Percentiles rank a stretch among this genome's conserved stretches.
phyloP scores from a whole-genome alignment of 2,329 filamentous ascomycete genomes.

The Colletotrichum cereale region DNA sequence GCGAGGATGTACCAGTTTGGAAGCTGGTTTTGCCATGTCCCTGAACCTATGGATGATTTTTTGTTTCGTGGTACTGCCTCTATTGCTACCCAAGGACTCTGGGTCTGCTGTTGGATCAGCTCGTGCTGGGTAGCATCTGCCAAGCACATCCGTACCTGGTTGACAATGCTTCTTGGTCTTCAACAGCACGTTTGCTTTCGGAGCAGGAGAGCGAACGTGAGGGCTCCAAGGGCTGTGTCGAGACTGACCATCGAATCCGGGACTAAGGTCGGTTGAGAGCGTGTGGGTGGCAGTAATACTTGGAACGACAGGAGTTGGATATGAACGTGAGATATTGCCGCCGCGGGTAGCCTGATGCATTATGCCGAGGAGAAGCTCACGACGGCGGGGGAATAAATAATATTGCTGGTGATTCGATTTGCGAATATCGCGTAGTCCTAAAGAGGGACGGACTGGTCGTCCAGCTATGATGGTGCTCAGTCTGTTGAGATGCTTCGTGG shows the following conservation, averaged over 20 bases:
- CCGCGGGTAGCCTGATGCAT: slow-evolving; percentile 26
- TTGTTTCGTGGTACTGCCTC: slow-evolving; percentile 4
- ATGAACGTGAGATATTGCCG: slow-evolving; percentile 17
- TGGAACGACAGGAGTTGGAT: slow-evolving; percentile 11
- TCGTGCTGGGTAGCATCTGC: not conserved
- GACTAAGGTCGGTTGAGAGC: slow-evolving; percentile 12
- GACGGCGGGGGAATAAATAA: not conserved
- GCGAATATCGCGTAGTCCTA: slow-evolving; percentile 6
- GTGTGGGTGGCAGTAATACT: slow-evolving; percentile 11
- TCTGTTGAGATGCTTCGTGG: slow-evolving; percentile 8
- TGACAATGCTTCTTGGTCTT: slow-evolving; percentile 3
- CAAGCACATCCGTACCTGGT: not conserved
- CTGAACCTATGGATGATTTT: slow-evolving; percentile 10
- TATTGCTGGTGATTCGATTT: slow-evolving; percentile 23
- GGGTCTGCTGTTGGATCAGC: not conserved
- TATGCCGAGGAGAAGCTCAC: not conserved
- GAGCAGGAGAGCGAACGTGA: not conserved
- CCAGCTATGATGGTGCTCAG: slow-evolving; percentile 15
- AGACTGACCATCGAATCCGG: slow-evolving; percentile 24
- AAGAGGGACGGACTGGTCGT: slow-evolving; percentile 28
- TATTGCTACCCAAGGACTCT: slow-evolving; percentile 5
- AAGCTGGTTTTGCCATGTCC: not conserved
- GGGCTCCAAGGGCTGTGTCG: slow-evolving; percentile 10
- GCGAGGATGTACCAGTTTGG: not conserved
- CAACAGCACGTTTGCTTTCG: not conserved